Evolutionary conservation across 805 yeast genomes (phyloP).

Genomic region (Isabelozyma gotoi): DNA sequence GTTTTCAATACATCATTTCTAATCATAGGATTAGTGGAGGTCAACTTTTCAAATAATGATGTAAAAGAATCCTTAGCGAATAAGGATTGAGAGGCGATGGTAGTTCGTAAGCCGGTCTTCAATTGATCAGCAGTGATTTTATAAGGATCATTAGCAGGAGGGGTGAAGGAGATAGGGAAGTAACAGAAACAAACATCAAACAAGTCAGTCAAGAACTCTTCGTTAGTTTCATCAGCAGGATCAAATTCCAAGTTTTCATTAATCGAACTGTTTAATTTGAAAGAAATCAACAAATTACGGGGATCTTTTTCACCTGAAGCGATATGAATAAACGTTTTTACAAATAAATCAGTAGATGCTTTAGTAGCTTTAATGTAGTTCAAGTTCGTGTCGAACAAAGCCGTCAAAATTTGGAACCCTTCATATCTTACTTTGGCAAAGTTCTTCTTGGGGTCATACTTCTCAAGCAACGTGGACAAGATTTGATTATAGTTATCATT

Average conservation of each 20-base stretch:
- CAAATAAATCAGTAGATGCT: conserved; percentile 38
- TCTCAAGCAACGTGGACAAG: conserved; percentile 30
- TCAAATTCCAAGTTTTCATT: conserved; percentile 36
- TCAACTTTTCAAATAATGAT: conserved; percentile 73
- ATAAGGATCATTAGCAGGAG: conserved; percentile 88
- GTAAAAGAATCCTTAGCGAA: conserved; percentile 77
- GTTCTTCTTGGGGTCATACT: conserved; percentile 56
- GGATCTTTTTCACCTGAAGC: conserved; percentile 96
- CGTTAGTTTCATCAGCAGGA: conserved; percentile 28
- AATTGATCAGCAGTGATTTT: conserved; percentile 74
- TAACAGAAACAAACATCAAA: conserved; percentile 92
- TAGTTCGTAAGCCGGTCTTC: conserved; percentile 57
- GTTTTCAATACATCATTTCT: conserved; percentile 74
- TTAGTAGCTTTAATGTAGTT: conserved; percentile 15
- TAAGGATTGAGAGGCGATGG: conserved; percentile 58
- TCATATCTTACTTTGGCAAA: conserved; percentile 62
- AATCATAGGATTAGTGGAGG: conserved; percentile 71
- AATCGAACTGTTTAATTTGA: conserved; percentile 52
- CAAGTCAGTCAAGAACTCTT: conserved; percentile 56
- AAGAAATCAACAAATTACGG: conserved; percentile 71
- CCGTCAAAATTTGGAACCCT: conserved; percentile 52
- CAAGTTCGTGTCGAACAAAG: conserved; percentile 28
- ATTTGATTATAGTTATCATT: conserved; percentile 35
- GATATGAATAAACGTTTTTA: conserved; percentile 60
- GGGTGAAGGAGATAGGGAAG: conserved; percentile 93